Conservation (phyloP, 768 basidiomycete genomes). For the Hypsizygus marmoreus region DNA sequence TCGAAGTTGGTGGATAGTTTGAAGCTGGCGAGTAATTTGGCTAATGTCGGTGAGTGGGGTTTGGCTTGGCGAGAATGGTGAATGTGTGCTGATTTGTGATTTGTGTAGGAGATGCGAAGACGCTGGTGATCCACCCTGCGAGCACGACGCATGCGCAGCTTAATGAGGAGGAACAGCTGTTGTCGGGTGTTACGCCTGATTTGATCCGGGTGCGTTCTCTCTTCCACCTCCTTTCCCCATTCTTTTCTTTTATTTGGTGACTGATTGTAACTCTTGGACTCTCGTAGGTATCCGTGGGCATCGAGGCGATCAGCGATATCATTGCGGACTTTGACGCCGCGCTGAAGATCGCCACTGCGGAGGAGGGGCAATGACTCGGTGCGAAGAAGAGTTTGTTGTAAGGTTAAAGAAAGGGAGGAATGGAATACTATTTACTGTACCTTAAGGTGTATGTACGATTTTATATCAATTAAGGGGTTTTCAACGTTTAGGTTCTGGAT, state of each 20-base stretch:
- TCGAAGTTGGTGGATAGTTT: slow-evolving; percentile 69
- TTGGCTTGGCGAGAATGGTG: background rate
- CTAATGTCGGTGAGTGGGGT: slow-evolving; percentile 61
- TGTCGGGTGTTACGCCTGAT: slow-evolving; percentile 75
- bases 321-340: slow-evolving; percentile 44
- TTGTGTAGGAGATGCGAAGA: slow-evolving; percentile 64
- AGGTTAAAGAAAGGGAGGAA: background rate
- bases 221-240: background rate
- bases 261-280: background rate
- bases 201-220: slow-evolving; percentile 60
- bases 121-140: slow-evolving; percentile 78
- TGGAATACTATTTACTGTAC: background rate
- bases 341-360: slow-evolving; percentile 9
- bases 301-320: slow-evolving; percentile 44
- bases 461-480: too few relatives aligned
- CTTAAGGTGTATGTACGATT: too few relatives aligned
- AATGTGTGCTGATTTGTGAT: background rate
- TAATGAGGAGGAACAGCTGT: slow-evolving; percentile 56
- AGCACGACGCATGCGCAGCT: slow-evolving; percentile 80
- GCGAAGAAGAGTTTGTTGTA: background rate
- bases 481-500: too few relatives aligned
- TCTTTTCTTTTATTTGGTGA: background rate
- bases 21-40: slow-evolving; percentile 70
- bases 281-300: slow-evolving; percentile 36
- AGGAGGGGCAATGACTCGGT: background rate